Evolutionary conservation across 2,329 filamentous ascomycete genomes (phyloP).

Genomic region (Nothopassalora personata): DNA sequence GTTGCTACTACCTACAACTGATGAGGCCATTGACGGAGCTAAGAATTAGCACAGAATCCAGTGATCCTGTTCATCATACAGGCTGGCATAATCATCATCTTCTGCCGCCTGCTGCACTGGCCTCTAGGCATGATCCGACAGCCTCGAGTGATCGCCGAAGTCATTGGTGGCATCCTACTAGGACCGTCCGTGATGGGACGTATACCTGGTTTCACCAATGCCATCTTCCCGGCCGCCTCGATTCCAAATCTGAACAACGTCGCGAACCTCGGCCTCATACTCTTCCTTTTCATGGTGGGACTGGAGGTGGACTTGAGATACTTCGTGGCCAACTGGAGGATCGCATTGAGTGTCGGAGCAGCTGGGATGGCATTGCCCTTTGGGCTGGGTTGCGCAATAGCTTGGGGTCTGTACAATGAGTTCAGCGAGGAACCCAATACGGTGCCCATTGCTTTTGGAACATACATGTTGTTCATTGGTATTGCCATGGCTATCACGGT

Average conservation of each 20-base stretch:
- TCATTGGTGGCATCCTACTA: conserved; percentile 76
- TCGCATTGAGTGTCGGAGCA: conserved; percentile 70
- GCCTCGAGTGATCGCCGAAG: conserved; percentile 77
- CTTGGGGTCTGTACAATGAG: conserved; percentile 72
- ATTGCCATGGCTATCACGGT: conserved; percentile 90
- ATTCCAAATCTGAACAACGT: conserved; percentile 71
- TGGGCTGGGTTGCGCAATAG: conserved; percentile 71
- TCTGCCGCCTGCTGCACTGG: conserved; percentile 69
- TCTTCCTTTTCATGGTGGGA: conserved; percentile 84
- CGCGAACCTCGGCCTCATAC: conserved; percentile 74
- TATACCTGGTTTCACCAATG: conserved; percentile 68
- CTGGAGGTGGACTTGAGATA: conserved; percentile 79
- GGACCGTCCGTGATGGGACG: conserved; percentile 85
- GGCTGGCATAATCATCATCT: conserved; percentile 67
- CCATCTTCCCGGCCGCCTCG: conserved; percentile 71
- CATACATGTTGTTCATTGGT: conserved; percentile 75
- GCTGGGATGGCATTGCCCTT: conserved; percentile 80
- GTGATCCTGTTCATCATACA: conserved; percentile 72
- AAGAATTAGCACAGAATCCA: conserved; percentile 49
- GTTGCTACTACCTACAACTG: not conserved
- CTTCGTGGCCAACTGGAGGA: conserved; percentile 71
- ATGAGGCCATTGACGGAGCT: not conserved
- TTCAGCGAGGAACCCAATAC: conserved; percentile 57
- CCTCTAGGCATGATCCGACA: conserved; percentile 72
- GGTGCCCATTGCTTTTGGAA: conserved; percentile 55